Evolutionary conservation across 768 basidiomycete genomes (phyloP).

Genomic region (Panellus pusillus): DNA sequence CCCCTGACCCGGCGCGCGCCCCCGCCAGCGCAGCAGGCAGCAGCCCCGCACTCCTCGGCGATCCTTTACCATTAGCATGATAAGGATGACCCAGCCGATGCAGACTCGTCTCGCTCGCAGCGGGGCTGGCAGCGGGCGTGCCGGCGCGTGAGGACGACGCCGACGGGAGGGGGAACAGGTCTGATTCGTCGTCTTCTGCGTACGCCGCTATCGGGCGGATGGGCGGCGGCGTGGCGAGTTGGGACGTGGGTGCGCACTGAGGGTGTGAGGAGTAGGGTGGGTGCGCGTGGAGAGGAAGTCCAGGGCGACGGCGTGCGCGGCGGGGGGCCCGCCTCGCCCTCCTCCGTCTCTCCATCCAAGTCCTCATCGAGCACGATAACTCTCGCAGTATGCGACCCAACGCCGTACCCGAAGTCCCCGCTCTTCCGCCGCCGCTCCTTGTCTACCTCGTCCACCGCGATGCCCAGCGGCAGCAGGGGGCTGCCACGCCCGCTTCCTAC

Average conservation of each 20-base stretch:
- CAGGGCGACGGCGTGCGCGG: constrained; percentile 4
- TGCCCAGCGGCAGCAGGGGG: constrained; percentile 19
- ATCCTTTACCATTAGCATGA: not conserved
- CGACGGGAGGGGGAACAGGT: constrained; percentile 20
- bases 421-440: constrained; percentile 16
- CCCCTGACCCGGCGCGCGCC: not conserved
- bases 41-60: constrained; percentile 1
- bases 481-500: constrained; percentile 8
- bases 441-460: constrained; percentile 23
- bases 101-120: constrained; percentile 5
- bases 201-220: not conserved
- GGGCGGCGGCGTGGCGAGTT: not conserved
- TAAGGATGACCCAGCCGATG: not conserved
- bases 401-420: not conserved
- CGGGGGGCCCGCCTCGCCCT: not conserved
- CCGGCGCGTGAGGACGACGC: not conserved
- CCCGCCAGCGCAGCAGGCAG: constrained; percentile 6
- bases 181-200: constrained; percentile 20
- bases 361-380: not conserved
- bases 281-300: not conserved
- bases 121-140: constrained; percentile 2
- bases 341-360: not conserved
- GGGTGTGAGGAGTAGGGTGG: not conserved
- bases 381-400: not conserved
- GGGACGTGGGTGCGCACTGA: no score